These are phyloP conservation scores for Alectoria sarmentosa DNA, from an alignment of 495 filamentous ascomycete genomes.

Conservation along the genomic window DNA sequence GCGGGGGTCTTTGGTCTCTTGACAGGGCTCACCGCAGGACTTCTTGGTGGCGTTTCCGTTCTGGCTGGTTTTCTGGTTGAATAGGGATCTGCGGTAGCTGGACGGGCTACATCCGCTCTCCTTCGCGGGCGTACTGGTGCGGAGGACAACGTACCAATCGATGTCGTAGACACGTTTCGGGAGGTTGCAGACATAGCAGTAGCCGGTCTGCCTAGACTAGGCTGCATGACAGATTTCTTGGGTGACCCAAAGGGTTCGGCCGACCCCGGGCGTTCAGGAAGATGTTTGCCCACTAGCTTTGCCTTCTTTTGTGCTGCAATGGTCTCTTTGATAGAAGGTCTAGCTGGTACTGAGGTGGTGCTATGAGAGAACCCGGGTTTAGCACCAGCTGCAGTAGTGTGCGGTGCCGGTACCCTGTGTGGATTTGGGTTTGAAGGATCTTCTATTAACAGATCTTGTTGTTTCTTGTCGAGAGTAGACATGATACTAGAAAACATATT, in stretches of 20 bases:
- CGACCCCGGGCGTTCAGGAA: slow-evolving; percentile 65
- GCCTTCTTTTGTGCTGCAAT: slow-evolving; percentile 79
- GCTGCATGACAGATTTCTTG: slow-evolving; percentile 30
- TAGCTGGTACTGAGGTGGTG: slow-evolving; percentile 39
- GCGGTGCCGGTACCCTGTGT: slow-evolving; percentile 43
- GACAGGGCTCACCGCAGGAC: slow-evolving; percentile 40
- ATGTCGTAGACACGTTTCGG: slow-evolving; percentile 29
- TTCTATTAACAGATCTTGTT: slow-evolving; percentile 67
- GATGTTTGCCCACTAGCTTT: slow-evolving; percentile 48
- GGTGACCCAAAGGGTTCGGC: slow-evolving; percentile 63
- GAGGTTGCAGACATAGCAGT: slow-evolving; percentile 21
- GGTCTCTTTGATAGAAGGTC: slow-evolving; percentile 60
- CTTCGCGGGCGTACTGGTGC: slow-evolving; percentile 52
- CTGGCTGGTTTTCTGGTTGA: slow-evolving; percentile 27
- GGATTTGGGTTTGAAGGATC: slow-evolving; percentile 73
- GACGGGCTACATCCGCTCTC: slow-evolving; percentile 44
- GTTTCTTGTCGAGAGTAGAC: slow-evolving; percentile 62
- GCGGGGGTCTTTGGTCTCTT: slow-evolving; percentile 30
- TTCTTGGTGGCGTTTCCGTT: slow-evolving; percentile 36
- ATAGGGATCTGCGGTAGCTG: slow-evolving; percentile 51
- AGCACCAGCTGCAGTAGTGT: slow-evolving; percentile 32
- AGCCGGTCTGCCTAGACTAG: slow-evolving; percentile 15
- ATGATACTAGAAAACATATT: slow-evolving; percentile 53
- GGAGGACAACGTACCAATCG: slow-evolving; percentile 44
- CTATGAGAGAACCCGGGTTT: slow-evolving; percentile 52